Evolutionary conservation across 1,284 basidiomycete species (phyloP).

Genomic region (Malassezia vespertilionis): DNA sequence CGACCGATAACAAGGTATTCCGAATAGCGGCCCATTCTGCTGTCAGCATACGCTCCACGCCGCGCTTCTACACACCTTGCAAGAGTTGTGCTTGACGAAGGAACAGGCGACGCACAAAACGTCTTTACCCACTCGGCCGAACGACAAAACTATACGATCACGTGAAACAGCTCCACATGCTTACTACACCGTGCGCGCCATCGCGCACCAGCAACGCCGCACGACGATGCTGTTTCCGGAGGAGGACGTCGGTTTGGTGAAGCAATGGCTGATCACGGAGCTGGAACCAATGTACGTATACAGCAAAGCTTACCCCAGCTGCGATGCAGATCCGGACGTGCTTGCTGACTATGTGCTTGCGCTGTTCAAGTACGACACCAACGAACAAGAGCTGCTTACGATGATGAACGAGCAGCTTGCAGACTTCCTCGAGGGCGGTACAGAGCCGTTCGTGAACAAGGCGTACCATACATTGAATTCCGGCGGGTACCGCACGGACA

Average conservation of each 20-base stretch:
- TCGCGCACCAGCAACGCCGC: background rate
- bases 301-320: conserved; percentile 54
- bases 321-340: conserved; percentile 87
- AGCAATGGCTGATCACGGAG: conserved; percentile 16
- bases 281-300: conserved; percentile 4
- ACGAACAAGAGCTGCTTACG: conserved; percentile 68
- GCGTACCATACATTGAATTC: conserved; percentile 60
- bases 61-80: conserved; percentile 7
- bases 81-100: conserved; percentile 17
- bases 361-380: conserved; percentile 76
- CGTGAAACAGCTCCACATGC: conserved; percentile 4
- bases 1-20: conserved; percentile 98
- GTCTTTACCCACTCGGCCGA: conserved; percentile 7
- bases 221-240: conserved; percentile 17
- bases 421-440: conserved; percentile 86
- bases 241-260: conserved; percentile 12
- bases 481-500: conserved; percentile 21
- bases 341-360: conserved; percentile 89
- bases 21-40: conserved; percentile 51
- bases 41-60: conserved; percentile 5
- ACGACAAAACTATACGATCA: conserved; percentile 12
- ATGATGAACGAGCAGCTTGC: conserved; percentile 67
- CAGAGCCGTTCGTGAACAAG: conserved; percentile 65
- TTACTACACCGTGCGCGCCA: background rate
- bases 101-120: conserved; percentile 5